Base-by-base conservation (phyloP, 2,329 filamentous ascomycete species). In the Ophiostoma sp. region DNA sequence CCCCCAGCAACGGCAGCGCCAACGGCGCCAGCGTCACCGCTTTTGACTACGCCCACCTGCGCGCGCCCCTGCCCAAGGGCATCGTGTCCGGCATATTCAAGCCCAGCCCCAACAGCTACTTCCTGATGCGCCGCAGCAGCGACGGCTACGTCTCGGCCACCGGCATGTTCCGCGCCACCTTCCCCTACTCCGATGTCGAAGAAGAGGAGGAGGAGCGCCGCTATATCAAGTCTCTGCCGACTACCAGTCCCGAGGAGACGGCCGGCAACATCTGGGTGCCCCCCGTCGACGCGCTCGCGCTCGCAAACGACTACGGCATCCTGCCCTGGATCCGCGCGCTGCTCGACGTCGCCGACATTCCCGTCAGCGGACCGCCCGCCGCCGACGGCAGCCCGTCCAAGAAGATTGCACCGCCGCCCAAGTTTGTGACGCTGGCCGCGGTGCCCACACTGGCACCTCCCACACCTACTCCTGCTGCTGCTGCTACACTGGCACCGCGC, bases 191-290 rank as follows among this genome's bases (percentile, higher is more conserved):
- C 62, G 87, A 90, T 72, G 82, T 85, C 27, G 81, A 84, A 39
- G 91, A 95, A 74, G 92, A 95, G 77, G 87, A 92, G 75, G 81
- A 82, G 1, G 92, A 96, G 82, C 90, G 92, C 77, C 88, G 86
- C 76, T 94, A 93, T 80, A 89, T 99, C 80, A 97, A 97, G 82
- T 87, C 86, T 7, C 88, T 95, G 36, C 81, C 87, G 44, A 90
- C 90, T 39, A 96, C 94, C 11, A 96, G 93, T 75, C 85, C 85
- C 70, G 94, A 98, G 77, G 95, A 98, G 83, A 93, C 95, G 39
- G 95, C 95, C 35, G 95, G 95, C 65, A 99, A 97, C 79, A 88
- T 99, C 68, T 99, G 95, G 95, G 94, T 98, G 68, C 88, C 93
- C 66, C 93, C 94, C 6, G 85, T 90, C 74, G 81, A 87, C 87